Conservation (phyloP, 129 eudicot genomes). For the Gnaphalium uliginosum region DNA sequence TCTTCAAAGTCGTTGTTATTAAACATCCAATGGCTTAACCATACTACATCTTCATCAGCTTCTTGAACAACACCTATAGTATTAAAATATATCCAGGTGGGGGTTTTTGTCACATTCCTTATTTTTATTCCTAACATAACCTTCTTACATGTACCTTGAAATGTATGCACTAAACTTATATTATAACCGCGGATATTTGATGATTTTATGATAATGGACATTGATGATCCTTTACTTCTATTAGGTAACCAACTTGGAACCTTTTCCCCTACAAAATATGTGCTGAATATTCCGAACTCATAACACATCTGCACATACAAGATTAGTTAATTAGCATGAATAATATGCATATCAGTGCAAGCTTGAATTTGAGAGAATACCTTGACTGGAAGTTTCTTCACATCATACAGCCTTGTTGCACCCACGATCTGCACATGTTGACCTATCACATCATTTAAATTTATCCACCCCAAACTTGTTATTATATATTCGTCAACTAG, state of each 20-base stretch:
- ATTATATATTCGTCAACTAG: slow-evolving; percentile 4
- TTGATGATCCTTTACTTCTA: not conserved
- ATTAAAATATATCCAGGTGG: not conserved
- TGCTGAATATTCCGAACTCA: slow-evolving; percentile 24
- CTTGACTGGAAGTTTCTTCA: not conserved
- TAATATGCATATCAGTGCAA: no score
- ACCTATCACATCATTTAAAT: not conserved
- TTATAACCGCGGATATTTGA: not conserved
- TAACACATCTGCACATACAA: not conserved
- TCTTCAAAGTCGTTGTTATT: slow-evolving; percentile 7
- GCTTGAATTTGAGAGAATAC: not conserved
- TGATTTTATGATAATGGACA: not conserved
- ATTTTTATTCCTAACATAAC: not conserved
- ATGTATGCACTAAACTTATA: not conserved
- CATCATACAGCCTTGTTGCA: not conserved
- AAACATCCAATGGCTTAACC: slow-evolving; percentile 39
- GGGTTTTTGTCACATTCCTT: not conserved
- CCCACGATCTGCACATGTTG: not conserved
- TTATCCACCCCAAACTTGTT: slow-evolving; percentile 13
- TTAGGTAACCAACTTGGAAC: slow-evolving; percentile 4
- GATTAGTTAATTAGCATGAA: no score
- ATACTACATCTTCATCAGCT: slow-evolving; percentile 18
- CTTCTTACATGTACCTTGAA: not conserved
- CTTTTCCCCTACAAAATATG: slow-evolving; percentile 18
- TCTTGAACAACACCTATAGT: not conserved